A percentile compares a stretch with the other conserved stretches of the same genome.
These are phyloP conservation scores for Microsporum ferrugineum DNA, from an alignment of 2,329 filamentous ascomycete genomes.

Conservation along the genomic window DNA sequence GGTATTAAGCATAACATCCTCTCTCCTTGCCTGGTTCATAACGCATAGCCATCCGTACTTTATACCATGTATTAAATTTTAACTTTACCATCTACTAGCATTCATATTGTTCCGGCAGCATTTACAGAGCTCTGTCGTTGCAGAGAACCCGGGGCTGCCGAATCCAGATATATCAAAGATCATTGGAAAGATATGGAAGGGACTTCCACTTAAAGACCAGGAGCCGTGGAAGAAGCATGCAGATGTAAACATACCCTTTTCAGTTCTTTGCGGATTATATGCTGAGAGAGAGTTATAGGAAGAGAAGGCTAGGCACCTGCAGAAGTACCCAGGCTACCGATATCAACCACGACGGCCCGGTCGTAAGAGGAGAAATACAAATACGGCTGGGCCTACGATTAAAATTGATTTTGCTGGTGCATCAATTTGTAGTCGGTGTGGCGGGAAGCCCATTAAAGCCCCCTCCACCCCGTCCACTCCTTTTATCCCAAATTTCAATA, in stretches of 20 bases:
- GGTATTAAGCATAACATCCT: neutral
- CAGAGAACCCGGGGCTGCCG: constrained; percentile 73
- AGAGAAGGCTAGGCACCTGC: constrained; percentile 80
- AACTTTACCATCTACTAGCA: constrained; percentile 46
- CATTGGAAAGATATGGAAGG: constrained; percentile 84
- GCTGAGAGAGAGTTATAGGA: constrained; percentile 40
- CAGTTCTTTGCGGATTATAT: neutral
- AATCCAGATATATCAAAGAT: constrained; percentile 98
- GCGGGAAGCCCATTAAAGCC: constrained; percentile 37
- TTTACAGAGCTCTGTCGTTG: constrained; percentile 70
- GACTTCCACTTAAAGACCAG: constrained; percentile 62
- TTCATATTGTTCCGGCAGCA: constrained; percentile 97
- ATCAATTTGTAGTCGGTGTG: constrained; percentile 34
- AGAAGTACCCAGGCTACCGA: constrained; percentile 84
- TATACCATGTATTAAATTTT: neutral
- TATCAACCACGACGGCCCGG: constrained; percentile 71
- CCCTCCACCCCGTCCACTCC: constrained; percentile 33
- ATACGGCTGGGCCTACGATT: constrained; percentile 23
- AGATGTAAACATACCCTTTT: constrained; percentile 44
- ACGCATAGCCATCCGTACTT: neutral
- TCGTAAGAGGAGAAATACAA: constrained; percentile 41
- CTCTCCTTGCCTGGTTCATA: neutral
- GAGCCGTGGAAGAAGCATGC: constrained; percentile 79
- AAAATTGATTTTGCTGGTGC: constrained; percentile 28
- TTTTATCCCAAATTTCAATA: constrained; percentile 25